Evolutionary conservation across 2,329 filamentous ascomycete species (phyloP), one percentile per base, ranked within the genome.

Genomic region (Xylariaceae sp.): DNA sequence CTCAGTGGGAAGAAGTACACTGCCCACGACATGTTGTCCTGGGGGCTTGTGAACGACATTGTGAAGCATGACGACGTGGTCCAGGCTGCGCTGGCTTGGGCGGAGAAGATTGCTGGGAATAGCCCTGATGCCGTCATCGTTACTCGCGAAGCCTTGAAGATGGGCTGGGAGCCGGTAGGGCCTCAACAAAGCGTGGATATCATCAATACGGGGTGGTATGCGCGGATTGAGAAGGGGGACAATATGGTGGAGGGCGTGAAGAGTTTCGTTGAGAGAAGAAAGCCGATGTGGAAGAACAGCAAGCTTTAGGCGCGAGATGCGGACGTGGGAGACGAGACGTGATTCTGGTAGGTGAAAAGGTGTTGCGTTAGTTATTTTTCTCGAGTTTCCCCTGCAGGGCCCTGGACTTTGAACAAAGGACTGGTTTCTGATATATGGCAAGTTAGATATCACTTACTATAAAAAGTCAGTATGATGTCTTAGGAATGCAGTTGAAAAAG

Each of bases 101-200:
- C 88, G 13, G 69, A 66, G 39, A 71, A 76, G 64, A 79, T 92
- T 60, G 81, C 81, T 16, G 77, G 65, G 53, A 86, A 88, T 68
- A 89, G 85, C 60, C 89, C 89, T 2, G 89, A 94, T 69, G 78
- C 86, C 19, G 81, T 93, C 31, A 82, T 92, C 62, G 86, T 90
- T n/a, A 86, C 76, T 54, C 77, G 88, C 18, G 84, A 86, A 64
- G 89, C 88, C 0, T 64, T 94, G 46, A 81, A 87, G 68, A 70
- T 88, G 57, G 88, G 86, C 0, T 91, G 87, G 87, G 88, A 90
- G 61, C 80, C 77, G 0, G 71, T 85, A 17, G 82, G 84, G 11
- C 86, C 84, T 0, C 82, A 84, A 66, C 77, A 81, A 55, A 86
- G 73, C 10, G 89, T 83, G 34, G 73, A 73, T 54, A 64, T 81